Percentiles rank a stretch among this genome's conserved stretches.
Evolutionary conservation across 2,329 filamentous ascomycete genomes (phyloP).

Genomic region (Penicillium sp.): DNA sequence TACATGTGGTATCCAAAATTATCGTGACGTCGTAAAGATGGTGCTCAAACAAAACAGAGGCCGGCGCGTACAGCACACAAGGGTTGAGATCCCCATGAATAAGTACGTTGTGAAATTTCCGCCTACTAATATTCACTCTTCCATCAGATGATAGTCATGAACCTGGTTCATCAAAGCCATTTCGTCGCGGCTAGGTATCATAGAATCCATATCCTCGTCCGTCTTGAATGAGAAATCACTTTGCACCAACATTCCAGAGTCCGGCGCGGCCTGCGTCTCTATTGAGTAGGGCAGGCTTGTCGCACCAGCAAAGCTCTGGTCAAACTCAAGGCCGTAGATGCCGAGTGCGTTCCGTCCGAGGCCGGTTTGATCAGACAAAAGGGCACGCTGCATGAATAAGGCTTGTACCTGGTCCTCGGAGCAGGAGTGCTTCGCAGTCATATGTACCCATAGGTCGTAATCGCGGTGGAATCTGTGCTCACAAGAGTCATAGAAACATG

Average conservation of each 20-base stretch:
- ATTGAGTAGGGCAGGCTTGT: neutral
- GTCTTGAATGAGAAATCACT: neutral
- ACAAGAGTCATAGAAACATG: constrained; percentile 55
- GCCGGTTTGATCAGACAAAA: constrained; percentile 34
- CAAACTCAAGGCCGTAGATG: constrained; percentile 41
- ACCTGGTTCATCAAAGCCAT: constrained; percentile 40
- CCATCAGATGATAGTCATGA: constrained; percentile 33
- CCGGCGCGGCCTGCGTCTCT: neutral
- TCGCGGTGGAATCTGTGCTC: constrained; percentile 58
- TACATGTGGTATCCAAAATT: neutral
- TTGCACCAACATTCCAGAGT: neutral
- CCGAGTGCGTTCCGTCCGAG: constrained; percentile 33
- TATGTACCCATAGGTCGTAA: constrained; percentile 60
- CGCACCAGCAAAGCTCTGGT: constrained; percentile 12
- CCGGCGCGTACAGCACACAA: neutral
- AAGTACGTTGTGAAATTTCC: neutral
- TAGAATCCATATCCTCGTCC: constrained; percentile 21
- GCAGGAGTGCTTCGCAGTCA: constrained; percentile 48
- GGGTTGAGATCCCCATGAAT: neutral
- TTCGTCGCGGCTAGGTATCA: constrained; percentile 34
- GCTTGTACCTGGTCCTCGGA: constrained; percentile 43
- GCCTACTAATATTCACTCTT: constrained; percentile 10
- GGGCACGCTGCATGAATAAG: constrained; percentile 43
- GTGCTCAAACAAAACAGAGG: neutral
- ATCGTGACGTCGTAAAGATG: constrained; percentile 1